Percentiles rank a stretch among this genome's conserved stretches.
These are phyloP conservation scores for Xylaria scruposa DNA, from an alignment of 495 filamentous ascomycete species.

Conservation along the genomic window DNA sequence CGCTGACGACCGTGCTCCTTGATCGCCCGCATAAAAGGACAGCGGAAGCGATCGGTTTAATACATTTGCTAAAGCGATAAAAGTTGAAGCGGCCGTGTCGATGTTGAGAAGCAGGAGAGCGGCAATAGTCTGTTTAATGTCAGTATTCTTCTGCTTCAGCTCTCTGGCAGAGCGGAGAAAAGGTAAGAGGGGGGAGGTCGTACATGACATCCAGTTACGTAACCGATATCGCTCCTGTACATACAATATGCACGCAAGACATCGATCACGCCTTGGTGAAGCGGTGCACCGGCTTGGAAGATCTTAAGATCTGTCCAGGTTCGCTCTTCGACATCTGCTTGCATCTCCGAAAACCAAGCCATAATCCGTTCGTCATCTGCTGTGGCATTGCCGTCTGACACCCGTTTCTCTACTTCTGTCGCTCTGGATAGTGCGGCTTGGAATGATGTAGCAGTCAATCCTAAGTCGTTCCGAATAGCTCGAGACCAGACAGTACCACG, in stretches of 20 bases:
- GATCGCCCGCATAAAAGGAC: conserved; percentile 83
- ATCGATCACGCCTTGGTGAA: conserved; percentile 78
- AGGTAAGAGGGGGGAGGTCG: conserved; percentile 37
- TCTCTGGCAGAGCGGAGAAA: neutral
- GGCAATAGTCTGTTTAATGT: conserved; percentile 69
- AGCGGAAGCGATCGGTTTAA: conserved; percentile 89
- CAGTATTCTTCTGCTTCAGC: conserved; percentile 29
- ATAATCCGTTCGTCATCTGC: conserved; percentile 54
- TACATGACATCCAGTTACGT: conserved; percentile 84
- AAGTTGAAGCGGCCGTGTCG: conserved; percentile 71
- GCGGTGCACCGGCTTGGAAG: conserved; percentile 77
- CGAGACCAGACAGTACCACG: conserved; percentile 85
- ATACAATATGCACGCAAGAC: conserved; percentile 88
- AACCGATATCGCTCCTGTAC: conserved; percentile 95
- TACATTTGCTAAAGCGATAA: conserved; percentile 83
- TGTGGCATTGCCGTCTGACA: conserved; percentile 46
- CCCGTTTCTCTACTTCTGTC: conserved; percentile 65
- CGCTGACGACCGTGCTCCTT: conserved; percentile 70
- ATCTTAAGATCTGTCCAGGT: conserved; percentile 85
- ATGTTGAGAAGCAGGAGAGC: conserved; percentile 88
- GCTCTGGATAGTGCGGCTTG: conserved; percentile 79
- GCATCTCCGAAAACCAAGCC: conserved; percentile 71
- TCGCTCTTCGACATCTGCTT: conserved; percentile 66
- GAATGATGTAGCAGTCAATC: conserved; percentile 76
- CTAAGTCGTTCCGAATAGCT: conserved; percentile 89